Conservation (phyloP, 768 basidiomycete species). For the Tylopilus balloui region DNA sequence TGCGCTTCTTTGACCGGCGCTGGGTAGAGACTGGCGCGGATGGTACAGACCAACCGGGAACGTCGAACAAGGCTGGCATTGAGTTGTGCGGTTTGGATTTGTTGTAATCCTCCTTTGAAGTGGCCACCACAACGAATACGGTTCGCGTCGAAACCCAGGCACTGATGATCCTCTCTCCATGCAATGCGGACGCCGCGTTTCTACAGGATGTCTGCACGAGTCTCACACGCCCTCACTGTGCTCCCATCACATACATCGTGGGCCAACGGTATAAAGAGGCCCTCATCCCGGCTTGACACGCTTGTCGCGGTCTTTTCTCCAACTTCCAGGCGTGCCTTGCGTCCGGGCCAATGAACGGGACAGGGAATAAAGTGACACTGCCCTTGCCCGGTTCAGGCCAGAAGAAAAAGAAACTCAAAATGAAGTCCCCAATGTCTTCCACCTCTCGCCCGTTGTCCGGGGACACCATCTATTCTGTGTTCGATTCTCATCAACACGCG, state of each 20-base stretch:
- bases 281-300: not conserved
- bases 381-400: slow-evolving; percentile 1
- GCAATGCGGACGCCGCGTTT: slow-evolving; percentile 24
- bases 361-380: not conserved
- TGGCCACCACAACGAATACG: no score
- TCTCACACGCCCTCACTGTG: slow-evolving; percentile 14
- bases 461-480: slow-evolving; percentile 1
- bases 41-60: slow-evolving; percentile 65
- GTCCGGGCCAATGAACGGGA: slow-evolving; percentile 12
- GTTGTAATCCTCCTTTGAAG: not conserved
- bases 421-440: slow-evolving; percentile 6
- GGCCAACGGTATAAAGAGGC: slow-evolving; percentile 15
- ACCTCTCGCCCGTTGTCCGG: slow-evolving; percentile 4
- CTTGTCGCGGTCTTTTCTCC: not conserved
- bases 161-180: no score
- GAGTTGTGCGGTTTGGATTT: slow-evolving; percentile 3
- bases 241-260: slow-evolving; percentile 15
- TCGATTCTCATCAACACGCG: slow-evolving; percentile 15
- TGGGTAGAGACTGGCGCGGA: slow-evolving; percentile 37
- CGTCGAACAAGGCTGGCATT: slow-evolving; percentile 48
- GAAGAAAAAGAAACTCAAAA: slow-evolving; percentile 16
- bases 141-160: no score
- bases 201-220: slow-evolving; percentile 7
- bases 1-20: slow-evolving; percentile 41
- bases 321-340: not conserved